Evolutionary conservation across 306 rosid species (phyloP).

Genomic region (Mimosa bimucronata): DNA sequence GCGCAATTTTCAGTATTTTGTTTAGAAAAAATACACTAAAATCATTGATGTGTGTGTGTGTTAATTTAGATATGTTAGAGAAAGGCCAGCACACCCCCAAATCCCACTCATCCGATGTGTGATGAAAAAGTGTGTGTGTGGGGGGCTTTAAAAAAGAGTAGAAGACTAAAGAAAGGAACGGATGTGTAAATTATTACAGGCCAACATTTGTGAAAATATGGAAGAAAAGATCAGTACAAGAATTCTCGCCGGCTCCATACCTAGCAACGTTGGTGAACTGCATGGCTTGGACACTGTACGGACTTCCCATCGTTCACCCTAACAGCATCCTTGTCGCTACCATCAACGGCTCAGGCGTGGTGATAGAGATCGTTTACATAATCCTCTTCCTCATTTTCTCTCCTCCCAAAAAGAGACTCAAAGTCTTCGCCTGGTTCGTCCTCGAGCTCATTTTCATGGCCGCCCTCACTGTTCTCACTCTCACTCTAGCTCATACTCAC

Average conservation of each 20-base stretch:
- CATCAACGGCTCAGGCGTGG: constrained; percentile 61
- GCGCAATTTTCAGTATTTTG: too few species aligned
- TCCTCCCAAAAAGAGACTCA: constrained; percentile 54
- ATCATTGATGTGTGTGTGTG: too few species aligned
- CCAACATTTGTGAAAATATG: constrained; percentile 70
- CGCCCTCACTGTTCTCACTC: constrained; percentile 40
- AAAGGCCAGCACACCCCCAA: too few species aligned
- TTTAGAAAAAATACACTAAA: too few species aligned
- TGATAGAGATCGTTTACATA: constrained; percentile 59
- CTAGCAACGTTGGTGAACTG: constrained; percentile 73
- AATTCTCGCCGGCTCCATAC: constrained; percentile 68
- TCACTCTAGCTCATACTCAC: constrained; percentile 47
- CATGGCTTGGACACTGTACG: constrained; percentile 76
- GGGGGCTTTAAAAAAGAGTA: too few species aligned
- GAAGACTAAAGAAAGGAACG: not conserved
- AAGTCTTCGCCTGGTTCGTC: constrained; percentile 40
- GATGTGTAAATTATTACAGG: constrained; percentile 34
- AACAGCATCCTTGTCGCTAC: constrained; percentile 61
- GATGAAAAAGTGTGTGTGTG: not conserved
- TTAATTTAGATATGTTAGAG: too few species aligned
- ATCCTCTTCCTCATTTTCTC: constrained; percentile 58
- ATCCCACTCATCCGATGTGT: too few species aligned
- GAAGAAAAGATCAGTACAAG: constrained; percentile 72
- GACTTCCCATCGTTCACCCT: constrained; percentile 70
- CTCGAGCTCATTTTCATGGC: constrained; percentile 53